These are phyloP conservation scores for Paradendryphiella salina DNA, from an alignment of 2,329 filamentous ascomycete genomes.

Conservation along the genomic window DNA sequence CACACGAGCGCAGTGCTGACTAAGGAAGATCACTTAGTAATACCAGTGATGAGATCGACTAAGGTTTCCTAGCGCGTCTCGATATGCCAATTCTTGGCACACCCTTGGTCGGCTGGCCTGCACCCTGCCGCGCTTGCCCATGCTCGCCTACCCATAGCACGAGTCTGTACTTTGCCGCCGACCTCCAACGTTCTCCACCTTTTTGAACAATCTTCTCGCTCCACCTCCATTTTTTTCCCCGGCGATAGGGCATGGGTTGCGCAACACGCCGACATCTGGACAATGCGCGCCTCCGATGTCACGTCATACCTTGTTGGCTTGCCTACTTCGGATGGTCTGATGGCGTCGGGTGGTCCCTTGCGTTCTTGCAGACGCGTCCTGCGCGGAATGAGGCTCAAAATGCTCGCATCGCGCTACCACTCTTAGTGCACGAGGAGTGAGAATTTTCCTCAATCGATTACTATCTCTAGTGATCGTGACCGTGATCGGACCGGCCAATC, in stretches of 20 bases:
- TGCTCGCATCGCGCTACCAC: neutral
- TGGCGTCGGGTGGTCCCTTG: neutral
- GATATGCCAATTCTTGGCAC: too few relatives aligned
- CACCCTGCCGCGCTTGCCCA: too few relatives aligned
- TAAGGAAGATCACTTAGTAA: too few relatives aligned
- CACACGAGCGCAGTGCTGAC: too few relatives aligned
- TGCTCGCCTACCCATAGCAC: slow-evolving; percentile 5
- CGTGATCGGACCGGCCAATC: neutral
- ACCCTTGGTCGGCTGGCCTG: too few relatives aligned
- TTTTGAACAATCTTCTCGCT: slow-evolving; percentile 1
- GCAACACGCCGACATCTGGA: neutral
- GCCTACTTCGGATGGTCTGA: neutral
- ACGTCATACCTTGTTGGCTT: slow-evolving; percentile 1
- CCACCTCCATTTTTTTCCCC: slow-evolving; percentile 5
- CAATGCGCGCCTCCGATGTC: neutral
- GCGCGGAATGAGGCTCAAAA: neutral
- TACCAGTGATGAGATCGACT: too few relatives aligned
- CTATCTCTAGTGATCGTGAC: neutral
- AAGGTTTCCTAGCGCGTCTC: too few relatives aligned
- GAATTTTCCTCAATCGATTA: neutral
- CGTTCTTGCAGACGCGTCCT: neutral
- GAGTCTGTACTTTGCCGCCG: neutral
- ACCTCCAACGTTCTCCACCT: slow-evolving; percentile 1
- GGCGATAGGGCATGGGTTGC: neutral
- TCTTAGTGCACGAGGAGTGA: too few relatives aligned